These are phyloP conservation scores for Cetraspora pellucida DNA, from an alignment of 192 early-diverging fungal genomes.

Conservation along the genomic window DNA sequence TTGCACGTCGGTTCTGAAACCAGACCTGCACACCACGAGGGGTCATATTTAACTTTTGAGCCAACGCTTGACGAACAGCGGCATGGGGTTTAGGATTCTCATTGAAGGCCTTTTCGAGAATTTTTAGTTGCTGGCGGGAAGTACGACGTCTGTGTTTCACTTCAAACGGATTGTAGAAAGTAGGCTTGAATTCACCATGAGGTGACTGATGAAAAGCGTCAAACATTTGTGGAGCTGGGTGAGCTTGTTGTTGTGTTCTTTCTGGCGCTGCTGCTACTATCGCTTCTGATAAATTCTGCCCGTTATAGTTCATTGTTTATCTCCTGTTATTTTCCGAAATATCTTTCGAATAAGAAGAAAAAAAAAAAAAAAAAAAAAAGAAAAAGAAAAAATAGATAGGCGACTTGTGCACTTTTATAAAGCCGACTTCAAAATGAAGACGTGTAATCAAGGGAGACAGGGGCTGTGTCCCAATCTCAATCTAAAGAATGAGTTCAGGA, in stretches of 20 bases:
- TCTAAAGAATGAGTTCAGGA: slow-evolving; percentile 13
- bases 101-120: slow-evolving; percentile 69
- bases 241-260: slow-evolving; percentile 22
- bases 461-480: slow-evolving; percentile 6
- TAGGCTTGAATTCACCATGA: slow-evolving; percentile 62
- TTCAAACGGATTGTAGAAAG: slow-evolving; percentile 78
- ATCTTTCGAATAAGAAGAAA: neutral
- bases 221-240: slow-evolving; percentile 35
- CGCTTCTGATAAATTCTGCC: neutral
- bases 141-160: slow-evolving; percentile 76
- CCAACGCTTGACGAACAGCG: slow-evolving; percentile 59
- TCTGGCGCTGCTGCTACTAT: neutral
- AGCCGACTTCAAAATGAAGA: slow-evolving; percentile 1
- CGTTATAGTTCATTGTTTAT: slow-evolving; percentile 26
- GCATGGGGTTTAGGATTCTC: slow-evolving; percentile 75
- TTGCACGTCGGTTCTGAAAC: slow-evolving; percentile 86
- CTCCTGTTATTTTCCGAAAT: slow-evolving; percentile 5
- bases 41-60: slow-evolving; percentile 66
- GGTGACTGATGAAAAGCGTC: slow-evolving; percentile 38
- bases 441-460: slow-evolving; percentile 23
- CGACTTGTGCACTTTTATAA: slow-evolving; percentile 10
- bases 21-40: slow-evolving; percentile 78
- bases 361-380: neutral
- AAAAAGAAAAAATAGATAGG: neutral
- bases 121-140: slow-evolving; percentile 69